Evolutionary conservation across 1,139 yeast species (phyloP), one percentile per base, ranked within the genome.

Genomic region (Eremothecium gossypii): DNA sequence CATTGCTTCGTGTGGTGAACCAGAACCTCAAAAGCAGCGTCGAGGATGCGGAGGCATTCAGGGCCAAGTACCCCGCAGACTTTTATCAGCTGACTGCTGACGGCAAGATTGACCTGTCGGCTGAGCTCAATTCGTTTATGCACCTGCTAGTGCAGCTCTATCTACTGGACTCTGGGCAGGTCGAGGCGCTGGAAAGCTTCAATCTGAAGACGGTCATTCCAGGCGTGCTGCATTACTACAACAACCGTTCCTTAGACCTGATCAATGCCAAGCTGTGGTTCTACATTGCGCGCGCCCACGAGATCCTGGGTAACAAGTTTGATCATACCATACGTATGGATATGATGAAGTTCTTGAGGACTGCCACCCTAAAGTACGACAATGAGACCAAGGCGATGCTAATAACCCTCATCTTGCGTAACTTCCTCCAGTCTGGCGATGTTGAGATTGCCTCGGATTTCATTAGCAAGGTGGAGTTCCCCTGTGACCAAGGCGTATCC

Each of bases 231-330:
- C 71, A 74, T 45, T 63, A 71, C 14, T 82, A 80, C 66, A 87
- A 87, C 63, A 77, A 85, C 51, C 77, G 97, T 52, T 76, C 94
- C 2, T 68, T 91, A 51, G 98, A 93, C 63, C 78, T 83, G 55
- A 74, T 93, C 48, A 81, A 80, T 49, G 93, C 97, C 10, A 91
- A 89, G 63, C 73, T 84, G 48, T 93, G 98, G 97, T 93, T 89
- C 61, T 91, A 86, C 66, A 76, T 86, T 51, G 74, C 82, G 38
- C 76, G 95, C 63, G 76, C 89, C 4, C 77, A 79, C 51, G 98
- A 91, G 66, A 66, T 80, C 47, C 59, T 69, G 35, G 73, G 73
- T 39, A 49, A 43, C 38, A 47, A 47, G 27, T 43, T 49, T 11
- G 80, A 80, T 52, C 67, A 79, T 45, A 68, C 71, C 41, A 69